Evolutionary conservation across 257 asterid genomes (phyloP), one percentile per base, ranked within the genome.

Genomic region (Cruciata laevipes): DNA sequence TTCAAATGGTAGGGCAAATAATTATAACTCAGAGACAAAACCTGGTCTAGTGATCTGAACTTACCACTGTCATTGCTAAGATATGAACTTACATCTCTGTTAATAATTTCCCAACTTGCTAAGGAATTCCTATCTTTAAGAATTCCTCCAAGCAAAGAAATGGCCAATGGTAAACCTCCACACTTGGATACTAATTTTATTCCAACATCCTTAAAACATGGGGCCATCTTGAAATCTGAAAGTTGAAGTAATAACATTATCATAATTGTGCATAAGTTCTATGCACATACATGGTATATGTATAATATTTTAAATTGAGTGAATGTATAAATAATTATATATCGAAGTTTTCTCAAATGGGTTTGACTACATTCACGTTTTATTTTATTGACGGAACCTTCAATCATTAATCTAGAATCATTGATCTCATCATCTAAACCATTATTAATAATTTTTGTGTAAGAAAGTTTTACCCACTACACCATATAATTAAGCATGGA

Each of bases 101-200:
- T 35, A 7, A 62, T 70, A 30, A 1, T 9, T 76, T 75, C 62
- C 61, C 25, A 76, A 37, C 31, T 21, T 56, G 27, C 37, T 70
- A 17, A 51, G 1, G 10, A 25, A 0, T 20, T 33, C n/a, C 57
- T 62, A 3, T 63, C 69, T 11, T 30, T 69, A 49, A 84, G 79
- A 71, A 79, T 61, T 13, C 85, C 84, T 30, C 82, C 86, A 32
- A 78, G 72, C 16, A 80, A 73, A 18, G 75, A 79, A n/a, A 84
- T 71, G 3, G 87, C 79, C n/a, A 82, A 76, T 63, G 87, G 86
- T 25, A 84, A 68, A n/a, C 80, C 74, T 2, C 14, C 13, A 40
- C 83, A 80, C 53, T 32, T 67, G 14, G 23, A 37, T 24, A 66
- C 69, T 13, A 75, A 13, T 52, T 71, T 27, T n/a, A 55, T 37